Base-by-base conservation (phyloP, 2,329 filamentous ascomycete species). In the Leptosphaerulina australis region DNA sequence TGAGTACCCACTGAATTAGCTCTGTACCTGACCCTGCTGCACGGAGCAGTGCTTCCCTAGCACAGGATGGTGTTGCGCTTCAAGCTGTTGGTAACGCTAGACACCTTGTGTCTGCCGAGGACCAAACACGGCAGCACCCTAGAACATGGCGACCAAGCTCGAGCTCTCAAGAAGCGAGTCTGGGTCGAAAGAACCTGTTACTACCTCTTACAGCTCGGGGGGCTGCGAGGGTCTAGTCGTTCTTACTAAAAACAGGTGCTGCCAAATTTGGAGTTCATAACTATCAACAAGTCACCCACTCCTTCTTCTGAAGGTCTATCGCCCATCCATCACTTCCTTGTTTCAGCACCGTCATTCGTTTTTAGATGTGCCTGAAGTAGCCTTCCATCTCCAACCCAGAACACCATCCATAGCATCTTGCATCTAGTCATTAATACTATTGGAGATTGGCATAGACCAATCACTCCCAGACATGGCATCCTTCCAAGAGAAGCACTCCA, bases 401-500 rank as follows among this genome's bases (percentile, higher is more conserved):
- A 51, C 30, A 46, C 29, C 22, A 26, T 38, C n/a, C 22, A 29
- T 33, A 10, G 40, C 40, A 29, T 18, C 20, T 37, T 21, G n/a
- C 26, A 26, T 43, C 22, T 22, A 11, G 37, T 10, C 11, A 34
- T 41, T 26, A 26, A 37, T 28, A 36, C 22, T 8, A 14, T 22
- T 44, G 43, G n/a, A 22, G 6, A 31, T 26, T 51, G 36, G 29
- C 37, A 38, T 35, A 35, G 24, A 24, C 38, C 45, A 48, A 15
- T 3, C 22, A 12, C n/a, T 10, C 26, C 25, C 21, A 30, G 14
- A 39, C 31, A 53, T 53, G 50, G 45, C 50, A 25, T 45, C 39
- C 25, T 49, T 44, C 35, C 30, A 49, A 53, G 50, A 53, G 45
- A 49, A 53, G 44, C 36, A 30, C n/a, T 53, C 50, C 29, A 46